Evolutionary conservation across 2,329 filamentous ascomycete species (phyloP), one percentile per base, ranked within the genome.

Genomic region (Aureobasidium mangrovei): DNA sequence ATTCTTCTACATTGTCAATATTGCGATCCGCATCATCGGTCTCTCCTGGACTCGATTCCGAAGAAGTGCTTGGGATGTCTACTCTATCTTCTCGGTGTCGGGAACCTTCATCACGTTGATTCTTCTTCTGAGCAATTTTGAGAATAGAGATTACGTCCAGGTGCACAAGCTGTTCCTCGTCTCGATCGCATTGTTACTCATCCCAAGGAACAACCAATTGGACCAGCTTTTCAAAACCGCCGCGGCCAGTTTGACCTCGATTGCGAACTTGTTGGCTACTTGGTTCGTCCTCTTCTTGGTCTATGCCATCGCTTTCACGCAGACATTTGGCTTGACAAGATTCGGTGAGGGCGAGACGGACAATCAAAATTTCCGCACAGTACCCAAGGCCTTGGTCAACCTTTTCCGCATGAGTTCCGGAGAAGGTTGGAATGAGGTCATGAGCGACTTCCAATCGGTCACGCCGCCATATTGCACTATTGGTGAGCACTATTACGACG

Each of bases 181-280:
- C 24, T 85, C 88, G 7, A 86, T 97, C 53, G 84, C 93, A 2
- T 77, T 97, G 7, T 76, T 98, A 49, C 79, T 98, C 33, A 98
- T 98, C 58, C 93, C 93, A 1, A 82, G 94, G 49, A 98, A 98
- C 67, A 94, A 98, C 63, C 91, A 95, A 47, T 79, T 98, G 26
- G 94, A 98, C 67, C 93, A 98, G 68, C 81, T 98, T 0, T 98
- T 98, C 81, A 98, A 98, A 70, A 98, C 94, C 1, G 94, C 91
- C 0, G 93, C 93, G 8, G 93, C 91, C 52, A 95, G 88, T 82
- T 73, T 98, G 62, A 85, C 88, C 2, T 84, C 88, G 18, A 98
- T 98, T 61, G 82, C 86, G 56, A 98, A 96, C 65, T 76, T 98
- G 41, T 75, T 98, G 38, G 91, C 91, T 1, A 98, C 94, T 0